Conservation (phyloP, 345 rosid genomes). For the Corchorus olitorius region DNA sequence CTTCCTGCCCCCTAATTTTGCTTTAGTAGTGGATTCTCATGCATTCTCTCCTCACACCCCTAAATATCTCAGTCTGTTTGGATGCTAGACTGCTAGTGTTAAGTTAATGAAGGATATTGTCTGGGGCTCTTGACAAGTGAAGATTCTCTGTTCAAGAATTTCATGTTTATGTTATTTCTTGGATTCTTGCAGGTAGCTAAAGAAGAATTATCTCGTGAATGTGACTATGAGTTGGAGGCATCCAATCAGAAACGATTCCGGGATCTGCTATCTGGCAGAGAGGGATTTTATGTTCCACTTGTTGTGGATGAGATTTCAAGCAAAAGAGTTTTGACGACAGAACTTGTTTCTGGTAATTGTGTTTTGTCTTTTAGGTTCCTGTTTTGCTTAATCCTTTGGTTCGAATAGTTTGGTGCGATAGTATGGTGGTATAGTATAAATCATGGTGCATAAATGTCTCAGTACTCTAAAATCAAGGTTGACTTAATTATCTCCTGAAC, state of each 20-base stretch:
- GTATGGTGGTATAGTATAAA: not conserved
- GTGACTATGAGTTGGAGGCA: constrained; percentile 92
- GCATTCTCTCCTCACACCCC: not conserved
- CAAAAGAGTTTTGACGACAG: constrained; percentile 80
- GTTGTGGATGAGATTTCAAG: constrained; percentile 79
- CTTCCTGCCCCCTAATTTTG: not conserved
- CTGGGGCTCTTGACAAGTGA: not conserved
- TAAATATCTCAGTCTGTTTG: constrained; percentile 6
- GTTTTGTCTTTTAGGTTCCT: not conserved
- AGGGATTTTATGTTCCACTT: constrained; percentile 77
- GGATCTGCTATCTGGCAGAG: constrained; percentile 48
- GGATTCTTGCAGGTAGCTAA: constrained; percentile 69
- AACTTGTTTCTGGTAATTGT: constrained; percentile 75
- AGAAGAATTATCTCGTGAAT: constrained; percentile 88
- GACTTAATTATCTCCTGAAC: not conserved
- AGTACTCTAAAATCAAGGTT: not conserved
- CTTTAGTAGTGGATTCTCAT: not conserved
- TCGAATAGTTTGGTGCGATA: not conserved
- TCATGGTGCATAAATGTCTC: constrained; percentile 10
- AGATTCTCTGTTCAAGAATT: not conserved
- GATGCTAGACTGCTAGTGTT: not conserved
- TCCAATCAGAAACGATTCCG: constrained; percentile 77
- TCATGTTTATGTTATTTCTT: constrained; percentile 16
- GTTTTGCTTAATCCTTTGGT: constrained; percentile 12
- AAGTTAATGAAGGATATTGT: not conserved